Conservation (phyloP, 208 protist genomes). For the Leishmania amazonensis region DNA sequence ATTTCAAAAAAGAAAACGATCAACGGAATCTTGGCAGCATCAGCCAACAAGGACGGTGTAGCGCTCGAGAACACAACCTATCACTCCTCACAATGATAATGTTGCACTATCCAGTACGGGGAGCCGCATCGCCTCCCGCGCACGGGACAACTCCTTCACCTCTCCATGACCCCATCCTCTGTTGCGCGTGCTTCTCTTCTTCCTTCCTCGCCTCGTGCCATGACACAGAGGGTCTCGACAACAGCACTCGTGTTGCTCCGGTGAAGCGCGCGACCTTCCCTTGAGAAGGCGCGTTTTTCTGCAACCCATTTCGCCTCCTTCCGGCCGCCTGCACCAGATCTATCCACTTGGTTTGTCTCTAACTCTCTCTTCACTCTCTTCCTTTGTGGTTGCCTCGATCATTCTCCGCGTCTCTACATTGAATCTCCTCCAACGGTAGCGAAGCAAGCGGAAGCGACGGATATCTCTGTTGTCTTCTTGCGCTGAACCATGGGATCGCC, state of each 20-base stretch:
- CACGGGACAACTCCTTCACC: background rate
- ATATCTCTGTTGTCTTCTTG: background rate
- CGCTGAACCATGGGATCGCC: constrained; percentile 19
- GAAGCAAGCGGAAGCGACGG: background rate
- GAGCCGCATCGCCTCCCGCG: background rate
- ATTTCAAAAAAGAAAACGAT: background rate
- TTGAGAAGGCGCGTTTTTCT: background rate
- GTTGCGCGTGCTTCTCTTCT: background rate
- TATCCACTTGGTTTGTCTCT: background rate
- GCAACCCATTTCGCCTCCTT: background rate
- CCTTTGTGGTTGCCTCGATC: background rate
- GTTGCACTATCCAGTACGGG: background rate
- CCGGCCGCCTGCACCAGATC: background rate
- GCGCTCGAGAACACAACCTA: background rate
- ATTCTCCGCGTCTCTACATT: background rate
- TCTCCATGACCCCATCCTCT: background rate
- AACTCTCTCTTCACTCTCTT: background rate
- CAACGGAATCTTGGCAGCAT: background rate
- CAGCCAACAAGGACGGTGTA: background rate
- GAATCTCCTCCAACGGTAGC: no score
- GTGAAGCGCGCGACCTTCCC: no score
- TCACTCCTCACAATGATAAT: background rate
- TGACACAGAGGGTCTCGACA: background rate
- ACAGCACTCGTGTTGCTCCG: background rate
- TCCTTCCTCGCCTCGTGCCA: background rate